Evolutionary conservation across 768 basidiomycete genomes (phyloP).

Genomic region (Russula abietina): DNA sequence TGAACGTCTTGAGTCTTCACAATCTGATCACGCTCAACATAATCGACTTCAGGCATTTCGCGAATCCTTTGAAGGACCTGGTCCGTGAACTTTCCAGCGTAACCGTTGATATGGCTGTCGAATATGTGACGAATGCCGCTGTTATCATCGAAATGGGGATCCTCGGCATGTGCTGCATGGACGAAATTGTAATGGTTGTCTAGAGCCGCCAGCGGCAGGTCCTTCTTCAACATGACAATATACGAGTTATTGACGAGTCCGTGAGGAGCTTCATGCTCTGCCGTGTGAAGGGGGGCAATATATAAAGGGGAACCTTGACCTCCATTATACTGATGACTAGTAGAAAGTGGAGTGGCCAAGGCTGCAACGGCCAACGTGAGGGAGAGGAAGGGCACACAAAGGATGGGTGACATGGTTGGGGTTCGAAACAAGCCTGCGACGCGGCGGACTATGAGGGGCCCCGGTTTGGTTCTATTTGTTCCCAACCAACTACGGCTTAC

Average conservation of each 20-base stretch:
- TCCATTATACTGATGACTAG: conserved; percentile 33
- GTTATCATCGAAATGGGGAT: conserved; percentile 46
- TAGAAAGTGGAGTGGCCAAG: conserved; percentile 43
- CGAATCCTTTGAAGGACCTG: conserved; percentile 70
- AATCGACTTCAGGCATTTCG: conserved; percentile 81
- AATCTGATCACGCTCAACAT: conserved; percentile 89
- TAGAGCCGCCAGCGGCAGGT: conserved; percentile 48
- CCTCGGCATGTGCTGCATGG: conserved; percentile 50
- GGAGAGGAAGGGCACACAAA: conserved; percentile 28
- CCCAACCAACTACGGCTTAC: no score
- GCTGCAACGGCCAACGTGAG: conserved; percentile 37
- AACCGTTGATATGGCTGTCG: conserved; percentile 65
- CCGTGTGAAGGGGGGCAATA: conserved; percentile 49
- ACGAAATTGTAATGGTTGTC: conserved; percentile 79
- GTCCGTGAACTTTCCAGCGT: conserved; percentile 73
- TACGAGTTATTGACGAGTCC: conserved; percentile 86
- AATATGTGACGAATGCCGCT: conserved; percentile 72
- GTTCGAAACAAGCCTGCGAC: conserved; percentile 19
- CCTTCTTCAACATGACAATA: conserved; percentile 83
- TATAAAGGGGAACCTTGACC: conserved; percentile 40
- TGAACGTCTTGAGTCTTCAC: conserved; percentile 72
- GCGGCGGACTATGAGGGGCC: not conserved
- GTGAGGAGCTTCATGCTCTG: conserved; percentile 55
- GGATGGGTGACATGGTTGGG: conserved; percentile 31
- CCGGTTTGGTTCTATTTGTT: conserved; percentile 17